Evolutionary conservation across 148 eudicot species (phyloP).

Genomic region (Rhododendron williamsianum): DNA sequence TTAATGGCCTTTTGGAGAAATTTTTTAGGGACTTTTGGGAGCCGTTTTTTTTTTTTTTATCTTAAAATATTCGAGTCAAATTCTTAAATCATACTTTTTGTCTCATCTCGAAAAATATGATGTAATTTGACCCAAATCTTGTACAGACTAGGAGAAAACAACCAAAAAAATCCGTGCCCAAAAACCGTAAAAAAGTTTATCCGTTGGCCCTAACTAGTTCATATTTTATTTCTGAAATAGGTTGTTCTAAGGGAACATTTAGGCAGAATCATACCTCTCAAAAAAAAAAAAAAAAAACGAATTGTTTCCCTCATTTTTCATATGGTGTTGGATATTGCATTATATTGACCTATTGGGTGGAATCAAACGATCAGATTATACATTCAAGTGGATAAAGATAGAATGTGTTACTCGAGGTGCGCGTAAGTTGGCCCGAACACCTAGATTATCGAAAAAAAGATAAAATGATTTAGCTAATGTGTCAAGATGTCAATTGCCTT

Average conservation of each 20-base stretch:
- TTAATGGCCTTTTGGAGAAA: too few species aligned
- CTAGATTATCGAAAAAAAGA: not conserved
- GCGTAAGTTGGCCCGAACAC: not conserved
- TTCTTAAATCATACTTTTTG: too few species aligned
- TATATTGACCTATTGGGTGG: not conserved
- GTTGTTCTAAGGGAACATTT: not conserved
- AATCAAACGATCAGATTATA: not conserved
- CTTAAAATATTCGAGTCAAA: not conserved
- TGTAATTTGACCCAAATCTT: too few species aligned
- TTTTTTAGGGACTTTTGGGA: too few species aligned
- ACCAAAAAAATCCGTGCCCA: too few species aligned
- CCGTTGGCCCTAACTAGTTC: conserved; percentile 2
- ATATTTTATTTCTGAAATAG: conserved; percentile 14
- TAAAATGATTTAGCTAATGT: not conserved
- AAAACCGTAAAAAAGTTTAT: too few species aligned
- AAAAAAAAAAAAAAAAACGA: not conserved
- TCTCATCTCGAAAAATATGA: too few species aligned
- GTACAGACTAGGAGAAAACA: too few species aligned
- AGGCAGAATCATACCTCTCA: conserved; percentile 5
- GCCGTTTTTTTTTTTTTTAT: too few species aligned
- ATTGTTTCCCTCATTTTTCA: not conserved
- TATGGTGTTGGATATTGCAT: not conserved
- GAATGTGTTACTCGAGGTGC: too few species aligned
- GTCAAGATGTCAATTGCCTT: too few species aligned
- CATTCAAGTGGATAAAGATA: too few species aligned